Evolutionary conservation across 2,329 filamentous ascomycete species (phyloP).

Genomic region (Epichloe amarillans): DNA sequence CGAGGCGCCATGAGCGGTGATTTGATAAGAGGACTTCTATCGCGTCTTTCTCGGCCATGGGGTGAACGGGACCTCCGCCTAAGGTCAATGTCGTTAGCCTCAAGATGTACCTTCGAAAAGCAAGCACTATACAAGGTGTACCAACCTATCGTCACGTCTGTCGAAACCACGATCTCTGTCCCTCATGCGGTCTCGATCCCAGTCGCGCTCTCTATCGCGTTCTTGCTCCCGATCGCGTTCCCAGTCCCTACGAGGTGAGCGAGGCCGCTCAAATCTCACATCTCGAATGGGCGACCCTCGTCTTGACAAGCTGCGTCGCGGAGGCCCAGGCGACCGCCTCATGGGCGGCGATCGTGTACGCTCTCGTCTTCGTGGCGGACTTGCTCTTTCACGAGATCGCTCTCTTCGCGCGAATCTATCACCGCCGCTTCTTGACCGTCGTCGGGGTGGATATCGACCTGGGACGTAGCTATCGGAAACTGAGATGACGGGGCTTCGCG

Average conservation of each 20-base stretch:
- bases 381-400: slow-evolving; percentile 27
- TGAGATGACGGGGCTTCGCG: slow-evolving; percentile 23
- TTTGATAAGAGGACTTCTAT: slow-evolving; percentile 18
- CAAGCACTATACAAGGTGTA: neutral
- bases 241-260: slow-evolving; percentile 25
- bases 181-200: slow-evolving; percentile 16
- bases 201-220: slow-evolving; percentile 19
- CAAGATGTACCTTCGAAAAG: neutral
- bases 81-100: slow-evolving; percentile 10
- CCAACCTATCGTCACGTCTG: slow-evolving; percentile 28
- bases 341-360: slow-evolving; percentile 21
- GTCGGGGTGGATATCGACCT: slow-evolving; percentile 27
- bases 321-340: slow-evolving; percentile 22
- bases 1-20: slow-evolving; percentile 17
- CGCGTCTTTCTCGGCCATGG: slow-evolving; percentile 31
- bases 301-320: slow-evolving; percentile 25
- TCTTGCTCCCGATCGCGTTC: slow-evolving; percentile 19
- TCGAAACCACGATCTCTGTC: slow-evolving; percentile 23
- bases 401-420: slow-evolving; percentile 28
- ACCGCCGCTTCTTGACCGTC: slow-evolving; percentile 27
- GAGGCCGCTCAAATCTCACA: slow-evolving; percentile 24
- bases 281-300: slow-evolving; percentile 22
- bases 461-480: slow-evolving; percentile 34
- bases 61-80: slow-evolving; percentile 44
- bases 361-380: slow-evolving; percentile 23